A percentile compares a stretch with the other conserved stretches of the same genome.
phyloP scores from a whole-genome alignment of 164 flowering plant species.

The Annona cherimola region DNA sequence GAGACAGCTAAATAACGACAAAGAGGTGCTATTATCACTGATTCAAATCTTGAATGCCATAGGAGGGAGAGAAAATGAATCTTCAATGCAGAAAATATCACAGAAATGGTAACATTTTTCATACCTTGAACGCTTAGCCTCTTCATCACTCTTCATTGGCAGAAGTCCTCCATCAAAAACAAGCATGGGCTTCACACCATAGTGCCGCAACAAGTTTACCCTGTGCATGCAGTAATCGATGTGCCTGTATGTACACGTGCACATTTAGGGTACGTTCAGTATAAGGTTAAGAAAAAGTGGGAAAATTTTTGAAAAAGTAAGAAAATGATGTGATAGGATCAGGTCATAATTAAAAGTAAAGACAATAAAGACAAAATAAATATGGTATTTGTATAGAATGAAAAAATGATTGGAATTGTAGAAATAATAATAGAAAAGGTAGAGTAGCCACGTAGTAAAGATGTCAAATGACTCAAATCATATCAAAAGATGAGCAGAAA shows the following conservation, averaged over 20 bases:
- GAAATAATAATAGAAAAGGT: no score
- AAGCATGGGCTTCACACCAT: slow-evolving; percentile 88
- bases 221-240: slow-evolving; percentile 95
- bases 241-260: slow-evolving; percentile 47
- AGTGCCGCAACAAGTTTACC: slow-evolving; percentile 78
- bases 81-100: not conserved
- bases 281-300: no score
- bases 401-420: no score
- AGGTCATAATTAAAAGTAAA: no score
- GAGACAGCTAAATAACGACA: not conserved
- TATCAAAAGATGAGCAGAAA: no score
- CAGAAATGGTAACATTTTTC: not conserved
- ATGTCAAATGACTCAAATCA: no score
- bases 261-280: no score
- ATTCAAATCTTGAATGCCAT: not conserved
- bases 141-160: slow-evolving; percentile 94
- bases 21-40: not conserved
- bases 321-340: no score
- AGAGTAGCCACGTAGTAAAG: no score
- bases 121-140: slow-evolving; percentile 86
- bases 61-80: not conserved
- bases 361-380: no score
- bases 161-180: slow-evolving; percentile 95
- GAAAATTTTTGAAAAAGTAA: no score
- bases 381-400: no score